Conservation (phyloP, 305 asterid species). For the Fraxinus xanthoxyloides region DNA sequence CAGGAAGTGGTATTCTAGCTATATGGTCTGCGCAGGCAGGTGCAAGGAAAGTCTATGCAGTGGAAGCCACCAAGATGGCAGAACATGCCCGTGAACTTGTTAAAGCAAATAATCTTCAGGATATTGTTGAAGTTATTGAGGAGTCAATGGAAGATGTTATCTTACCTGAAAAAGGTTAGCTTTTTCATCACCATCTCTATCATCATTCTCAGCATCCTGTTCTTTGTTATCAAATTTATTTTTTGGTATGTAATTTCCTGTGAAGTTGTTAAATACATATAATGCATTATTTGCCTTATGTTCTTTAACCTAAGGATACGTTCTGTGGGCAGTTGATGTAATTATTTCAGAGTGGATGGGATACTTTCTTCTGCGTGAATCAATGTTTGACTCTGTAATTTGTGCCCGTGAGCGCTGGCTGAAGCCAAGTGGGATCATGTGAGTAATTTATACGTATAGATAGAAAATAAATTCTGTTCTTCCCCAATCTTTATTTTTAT, state of each 20-base stretch:
- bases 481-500: background rate
- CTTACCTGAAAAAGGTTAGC: constrained; percentile 85
- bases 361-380: constrained; percentile 93
- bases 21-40: constrained; percentile 99
- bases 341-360: constrained; percentile 99
- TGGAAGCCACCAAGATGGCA: constrained; percentile 97
- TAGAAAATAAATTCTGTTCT: background rate
- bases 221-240: background rate
- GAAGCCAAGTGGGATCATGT: constrained; percentile 89
- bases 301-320: background rate
- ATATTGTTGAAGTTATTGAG: constrained; percentile 84
- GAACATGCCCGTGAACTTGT: constrained; percentile 79
- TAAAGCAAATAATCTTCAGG: constrained; percentile 64
- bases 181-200: background rate
- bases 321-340: constrained; percentile 65
- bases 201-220: background rate
- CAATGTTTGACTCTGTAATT: constrained; percentile 93
- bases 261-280: background rate
- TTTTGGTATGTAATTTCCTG: background rate
- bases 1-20: constrained; percentile 96
- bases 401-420: constrained; percentile 96
- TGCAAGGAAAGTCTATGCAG: constrained; percentile 97
- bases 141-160: constrained; percentile 84
- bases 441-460: constrained; percentile 31
- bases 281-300: background rate